Base-by-base conservation (phyloP, 805 yeast genomes). In the Brettanomyces nanus region DNA sequence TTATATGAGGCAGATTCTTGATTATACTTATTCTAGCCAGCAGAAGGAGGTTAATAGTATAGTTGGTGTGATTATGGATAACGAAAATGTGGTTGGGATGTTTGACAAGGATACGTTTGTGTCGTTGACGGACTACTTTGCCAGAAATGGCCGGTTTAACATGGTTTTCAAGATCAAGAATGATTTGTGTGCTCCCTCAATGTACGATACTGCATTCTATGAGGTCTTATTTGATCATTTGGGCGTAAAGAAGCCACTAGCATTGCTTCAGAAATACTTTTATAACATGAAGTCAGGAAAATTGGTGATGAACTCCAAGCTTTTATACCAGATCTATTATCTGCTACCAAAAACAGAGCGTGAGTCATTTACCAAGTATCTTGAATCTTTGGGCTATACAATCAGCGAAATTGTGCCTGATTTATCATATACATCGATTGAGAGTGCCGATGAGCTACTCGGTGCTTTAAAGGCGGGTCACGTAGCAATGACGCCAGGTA, bases 321-420 rank as follows among this genome's bases (percentile, higher is more conserved):
- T 33, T 5, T 19, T 33, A 10, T 33, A 33, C 30, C 18, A 33
- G 20, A n/a, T 33, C 9, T 33, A 33, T 15, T 19, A 33, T 25
- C n/a, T 19, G 6, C 19, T 29, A 15, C 33, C 33, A 9, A 13
- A 27, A 13, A n/a, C 6, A 7, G 15, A 18, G 6, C 23, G 26
- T 11, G 28, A 35, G 11, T 6, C 17, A 9, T 22, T 28, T 25
- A 9, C 15, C 6, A 21, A 13, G 9, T 20, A 10, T 10, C 29
- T 33, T 5, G 15, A n/a, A 14, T 6, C 19, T 5, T 7, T 14
- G 11, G 36, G 30, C 6, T 23, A 11, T 13, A 9, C 28, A 5
- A 13, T 33, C 11, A 20, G 10, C n/a, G 30, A 33, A 5, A 26
- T 33, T n/a, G 7, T 33, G 14, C 36, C 36, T 14, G 36, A 33